Evolutionary conservation across 2,329 filamentous ascomycete species (phyloP), one percentile per base, ranked within the genome.

Genomic region (Ramularia collo-cygni): DNA sequence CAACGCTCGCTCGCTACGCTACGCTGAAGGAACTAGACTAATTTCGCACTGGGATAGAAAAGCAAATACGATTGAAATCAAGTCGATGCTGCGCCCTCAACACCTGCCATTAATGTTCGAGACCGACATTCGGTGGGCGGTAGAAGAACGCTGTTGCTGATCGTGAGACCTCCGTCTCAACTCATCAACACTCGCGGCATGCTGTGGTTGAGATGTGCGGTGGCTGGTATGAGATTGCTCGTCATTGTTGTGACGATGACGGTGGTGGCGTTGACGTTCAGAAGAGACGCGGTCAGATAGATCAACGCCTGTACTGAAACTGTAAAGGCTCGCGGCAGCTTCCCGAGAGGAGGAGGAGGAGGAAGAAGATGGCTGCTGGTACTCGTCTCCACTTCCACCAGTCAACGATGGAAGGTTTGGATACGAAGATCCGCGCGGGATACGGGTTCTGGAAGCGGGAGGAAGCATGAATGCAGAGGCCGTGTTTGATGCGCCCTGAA

Each of bases 51-150:
- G 21, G 10, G 6, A 24, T 24, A 10, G 21, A 24, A 10, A 24
- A 6, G 21, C 6, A 24, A 6, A 10, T 24, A 6, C 10, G 21
- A 24, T 24, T 24, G 21, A n/a, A n/a, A n/a, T n/a, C n/a, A n/a
- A n/a, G n/a, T n/a, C n/a, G n/a, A n/a, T n/a, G n/a, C n/a, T n/a
- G n/a, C n/a, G n/a, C n/a, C n/a, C n/a, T 54, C 38, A 54, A 38
- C 55, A 54, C 28, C 43, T 46, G 9, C 40, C 47, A 40, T 51
- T 55, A 21, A 56, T 38, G 35, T 53, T 57, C 24, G 46, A 50
- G 18, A 57, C 50, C 17, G 48, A 50, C 50, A 54, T 56, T 27
- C 54, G 44, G 36, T 55, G 52, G 9, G 46, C 43, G 26, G 50
- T 55, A 14, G 45, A 36, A 17, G 46, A 38, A 28, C 45, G 45